These are phyloP conservation scores for Ciborinia camelliae DNA, from an alignment of 2,329 filamentous ascomycete genomes.

Conservation along the genomic window DNA sequence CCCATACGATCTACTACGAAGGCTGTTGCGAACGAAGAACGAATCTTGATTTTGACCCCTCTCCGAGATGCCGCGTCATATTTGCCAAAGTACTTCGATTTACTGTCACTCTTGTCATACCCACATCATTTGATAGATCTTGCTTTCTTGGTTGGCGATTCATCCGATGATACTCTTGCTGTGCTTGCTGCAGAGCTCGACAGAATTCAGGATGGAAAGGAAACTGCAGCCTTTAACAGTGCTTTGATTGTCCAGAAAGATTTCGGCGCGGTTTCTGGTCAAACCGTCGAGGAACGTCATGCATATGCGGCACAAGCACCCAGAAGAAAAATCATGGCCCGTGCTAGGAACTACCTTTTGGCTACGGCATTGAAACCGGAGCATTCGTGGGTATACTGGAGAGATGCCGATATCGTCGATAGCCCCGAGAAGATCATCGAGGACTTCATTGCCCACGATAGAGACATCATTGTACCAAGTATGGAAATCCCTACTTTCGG, in stretches of 20 bases:
- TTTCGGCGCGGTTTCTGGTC: slow-evolving; percentile 61
- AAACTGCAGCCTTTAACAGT: slow-evolving; percentile 73
- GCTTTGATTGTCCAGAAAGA: slow-evolving; percentile 87
- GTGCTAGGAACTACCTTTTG: slow-evolving; percentile 88
- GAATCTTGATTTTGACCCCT: slow-evolving; percentile 86
- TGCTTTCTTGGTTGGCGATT: slow-evolving; percentile 91
- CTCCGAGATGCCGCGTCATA: slow-evolving; percentile 83
- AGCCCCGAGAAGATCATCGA: slow-evolving; percentile 84
- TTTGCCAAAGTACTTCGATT: slow-evolving; percentile 87
- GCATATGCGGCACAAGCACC: slow-evolving; percentile 84
- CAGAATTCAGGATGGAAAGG: slow-evolving; percentile 76
- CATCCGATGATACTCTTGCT: slow-evolving; percentile 86
- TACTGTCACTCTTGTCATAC: slow-evolving; percentile 85
- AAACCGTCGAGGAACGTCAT: slow-evolving; percentile 80
- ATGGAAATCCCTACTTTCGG: slow-evolving; percentile 42
- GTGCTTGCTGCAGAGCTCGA: slow-evolving; percentile 81
- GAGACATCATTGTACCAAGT: slow-evolving; percentile 93
- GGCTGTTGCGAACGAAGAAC: slow-evolving; percentile 76
- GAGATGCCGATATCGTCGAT: slow-evolving; percentile 94
- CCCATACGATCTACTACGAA: slow-evolving; percentile 75
- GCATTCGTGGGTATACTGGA: slow-evolving; percentile 98
- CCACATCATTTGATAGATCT: slow-evolving; percentile 94
- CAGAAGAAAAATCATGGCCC: slow-evolving; percentile 83
- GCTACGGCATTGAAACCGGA: slow-evolving; percentile 81
- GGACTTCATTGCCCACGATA: slow-evolving; percentile 91